Evolutionary conservation across 371 early-diverging fungal species (phyloP).

Genomic region (Mucor circinelloides): DNA sequence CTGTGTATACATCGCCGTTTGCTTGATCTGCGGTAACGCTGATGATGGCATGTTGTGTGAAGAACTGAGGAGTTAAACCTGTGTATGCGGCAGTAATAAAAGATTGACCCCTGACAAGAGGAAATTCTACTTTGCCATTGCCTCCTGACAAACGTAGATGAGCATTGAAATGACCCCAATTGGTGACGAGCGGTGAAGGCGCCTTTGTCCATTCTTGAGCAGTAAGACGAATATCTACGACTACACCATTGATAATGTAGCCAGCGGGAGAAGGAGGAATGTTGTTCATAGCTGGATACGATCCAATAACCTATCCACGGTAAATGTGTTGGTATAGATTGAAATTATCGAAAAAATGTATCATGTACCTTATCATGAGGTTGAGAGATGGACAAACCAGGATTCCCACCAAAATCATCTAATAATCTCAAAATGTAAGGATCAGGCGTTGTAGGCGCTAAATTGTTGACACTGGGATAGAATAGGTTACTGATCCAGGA

Average conservation of each 20-base stretch:
- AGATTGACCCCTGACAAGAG: conserved; percentile 55
- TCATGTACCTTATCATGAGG: conserved; percentile 22
- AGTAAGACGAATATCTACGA: conserved; percentile 43
- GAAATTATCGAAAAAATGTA: not conserved
- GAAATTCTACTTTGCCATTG: conserved; percentile 36
- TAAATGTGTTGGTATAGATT: not conserved
- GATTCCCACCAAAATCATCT: conserved; percentile 44
- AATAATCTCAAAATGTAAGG: conserved; percentile 48
- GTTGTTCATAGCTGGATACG: conserved; percentile 44
- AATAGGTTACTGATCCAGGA: conserved; percentile 54
- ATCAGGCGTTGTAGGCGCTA: conserved; percentile 50
- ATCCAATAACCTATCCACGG: conserved; percentile 27
- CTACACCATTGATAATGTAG: conserved; percentile 43
- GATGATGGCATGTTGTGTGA: conserved; percentile 48
- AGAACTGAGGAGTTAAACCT: conserved; percentile 54
- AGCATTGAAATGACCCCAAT: conserved; percentile 45
- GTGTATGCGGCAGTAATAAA: conserved; percentile 52
- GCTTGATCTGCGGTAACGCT: conserved; percentile 21
- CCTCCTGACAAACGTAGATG: conserved; percentile 20
- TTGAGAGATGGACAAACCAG: conserved; percentile 46
- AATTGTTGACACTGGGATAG: conserved; percentile 39
- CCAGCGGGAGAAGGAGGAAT: conserved; percentile 40
- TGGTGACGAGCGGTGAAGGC: conserved; percentile 26
- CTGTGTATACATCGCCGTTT: conserved; percentile 20
- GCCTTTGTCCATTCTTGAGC: conserved; percentile 36